Conservation (phyloP, 108 stramenopile species). For the Ochromonas danica region DNA sequence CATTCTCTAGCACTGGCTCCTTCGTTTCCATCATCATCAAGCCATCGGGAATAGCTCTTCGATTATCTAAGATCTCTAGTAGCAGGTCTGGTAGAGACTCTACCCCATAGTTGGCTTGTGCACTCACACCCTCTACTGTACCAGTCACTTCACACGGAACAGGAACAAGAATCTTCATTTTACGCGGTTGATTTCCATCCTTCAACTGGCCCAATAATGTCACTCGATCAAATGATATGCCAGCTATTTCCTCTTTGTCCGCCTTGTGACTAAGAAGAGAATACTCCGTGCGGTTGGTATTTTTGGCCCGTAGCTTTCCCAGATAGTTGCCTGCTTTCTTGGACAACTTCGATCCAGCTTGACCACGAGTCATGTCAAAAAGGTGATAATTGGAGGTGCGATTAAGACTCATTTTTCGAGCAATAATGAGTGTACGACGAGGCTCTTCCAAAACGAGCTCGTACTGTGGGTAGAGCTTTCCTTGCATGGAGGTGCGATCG, state of each 20-base stretch:
- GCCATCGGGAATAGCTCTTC: not conserved
- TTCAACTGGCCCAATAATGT: constrained; percentile 55
- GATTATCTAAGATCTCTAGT: not conserved
- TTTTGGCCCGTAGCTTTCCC: constrained; percentile 60
- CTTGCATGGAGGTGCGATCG: constrained; percentile 2
- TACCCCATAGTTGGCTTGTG: not conserved
- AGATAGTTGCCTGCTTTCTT: constrained; percentile 71
- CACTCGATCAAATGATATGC: constrained; percentile 60
- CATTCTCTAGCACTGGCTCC: constrained; percentile 61
- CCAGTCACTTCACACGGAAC: constrained; percentile 2
- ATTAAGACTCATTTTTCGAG: constrained; percentile 50
- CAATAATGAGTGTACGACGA: constrained; percentile 33
- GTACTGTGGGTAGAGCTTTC: constrained; percentile 27
- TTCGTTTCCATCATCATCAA: constrained; percentile 43
- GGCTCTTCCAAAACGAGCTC: constrained; percentile 25
- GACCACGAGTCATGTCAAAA: constrained; percentile 66
- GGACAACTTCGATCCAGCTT: constrained; percentile 50
- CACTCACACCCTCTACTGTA: not conserved
- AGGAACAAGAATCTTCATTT: constrained; percentile 60
- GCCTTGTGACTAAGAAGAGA: constrained; percentile 46
- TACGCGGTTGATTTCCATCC: constrained; percentile 67
- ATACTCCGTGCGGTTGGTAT: constrained; percentile 52
- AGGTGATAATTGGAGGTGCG: constrained; percentile 64
- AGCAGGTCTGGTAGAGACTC: no score
- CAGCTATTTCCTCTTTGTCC: constrained; percentile 60